Percentiles rank a stretch among this genome's conserved stretches.
These are phyloP conservation scores for Piloderma croceum DNA, from an alignment of 768 basidiomycete genomes.

Conservation along the genomic window DNA sequence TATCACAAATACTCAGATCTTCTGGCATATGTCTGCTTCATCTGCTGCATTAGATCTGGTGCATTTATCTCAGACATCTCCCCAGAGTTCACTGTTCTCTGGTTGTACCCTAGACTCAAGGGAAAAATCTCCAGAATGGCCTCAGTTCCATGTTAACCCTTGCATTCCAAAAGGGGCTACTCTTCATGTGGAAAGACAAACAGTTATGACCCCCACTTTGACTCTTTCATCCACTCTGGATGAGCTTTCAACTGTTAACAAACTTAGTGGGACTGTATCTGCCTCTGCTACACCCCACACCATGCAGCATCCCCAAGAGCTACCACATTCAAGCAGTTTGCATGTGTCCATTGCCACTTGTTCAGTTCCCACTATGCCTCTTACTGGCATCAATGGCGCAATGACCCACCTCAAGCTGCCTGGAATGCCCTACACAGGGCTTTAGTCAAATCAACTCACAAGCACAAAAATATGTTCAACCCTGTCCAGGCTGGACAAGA, in stretches of 20 bases:
- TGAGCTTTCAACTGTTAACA: slow-evolving; percentile 39
- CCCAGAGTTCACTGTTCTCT: slow-evolving; percentile 53
- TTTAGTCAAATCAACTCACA: slow-evolving; percentile 54
- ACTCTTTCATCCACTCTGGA: slow-evolving; percentile 53
- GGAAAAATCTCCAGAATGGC: slow-evolving; percentile 88
- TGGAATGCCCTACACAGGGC: slow-evolving; percentile 62
- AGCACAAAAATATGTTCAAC: slow-evolving; percentile 53
- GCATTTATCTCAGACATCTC: slow-evolving; percentile 77
- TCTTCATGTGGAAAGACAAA: slow-evolving; percentile 62
- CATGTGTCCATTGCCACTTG: slow-evolving; percentile 60
- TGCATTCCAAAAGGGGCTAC: slow-evolving; percentile 56
- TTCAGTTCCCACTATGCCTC: slow-evolving; percentile 80
- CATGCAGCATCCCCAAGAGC: slow-evolving; percentile 54
- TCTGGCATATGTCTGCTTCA: slow-evolving; percentile 75
- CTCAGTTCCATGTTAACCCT: slow-evolving; percentile 67
- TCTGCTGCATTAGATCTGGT: slow-evolving; percentile 93
- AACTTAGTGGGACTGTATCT: slow-evolving; percentile 43
- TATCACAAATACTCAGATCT: no score
- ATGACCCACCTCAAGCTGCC: slow-evolving; percentile 59
- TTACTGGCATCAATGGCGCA: slow-evolving; percentile 46
- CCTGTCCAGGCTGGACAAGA: slow-evolving; percentile 47
- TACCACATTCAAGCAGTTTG: slow-evolving; percentile 44
- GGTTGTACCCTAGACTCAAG: slow-evolving; percentile 49
- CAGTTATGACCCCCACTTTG: slow-evolving; percentile 69
- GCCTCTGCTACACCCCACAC: slow-evolving; percentile 60